These are phyloP conservation scores for Talaromyces piceae DNA, from an alignment of 2,329 filamentous ascomycete genomes.

Conservation along the genomic window DNA sequence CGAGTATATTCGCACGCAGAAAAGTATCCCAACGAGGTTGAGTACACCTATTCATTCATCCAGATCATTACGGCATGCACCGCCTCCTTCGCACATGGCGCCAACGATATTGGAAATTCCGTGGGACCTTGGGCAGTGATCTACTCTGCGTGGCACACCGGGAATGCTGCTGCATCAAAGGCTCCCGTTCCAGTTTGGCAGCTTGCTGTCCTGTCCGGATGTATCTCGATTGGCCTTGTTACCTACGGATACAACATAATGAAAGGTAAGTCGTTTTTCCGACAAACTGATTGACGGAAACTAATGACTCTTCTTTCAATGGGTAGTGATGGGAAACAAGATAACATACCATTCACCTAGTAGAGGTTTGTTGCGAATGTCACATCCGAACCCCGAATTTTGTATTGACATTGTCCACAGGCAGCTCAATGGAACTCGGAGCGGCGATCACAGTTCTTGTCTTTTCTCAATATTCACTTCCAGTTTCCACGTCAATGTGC, in stretches of 20 bases:
- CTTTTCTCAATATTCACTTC: constrained; percentile 67
- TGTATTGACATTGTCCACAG: neutral
- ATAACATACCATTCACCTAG: constrained; percentile 62
- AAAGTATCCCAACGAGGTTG: constrained; percentile 64
- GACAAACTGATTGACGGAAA: constrained; percentile 12
- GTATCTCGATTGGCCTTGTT: constrained; percentile 46
- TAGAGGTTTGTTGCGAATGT: constrained; percentile 29
- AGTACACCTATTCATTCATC: constrained; percentile 52
- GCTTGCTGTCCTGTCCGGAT: constrained; percentile 8
- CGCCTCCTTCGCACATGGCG: constrained; percentile 55
- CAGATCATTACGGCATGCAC: constrained; percentile 48
- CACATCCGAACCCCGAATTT: neutral
- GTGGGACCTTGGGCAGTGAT: constrained; percentile 64
- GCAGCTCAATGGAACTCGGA: constrained; percentile 71
- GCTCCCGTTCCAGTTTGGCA: constrained; percentile 64
- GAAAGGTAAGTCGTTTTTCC: constrained; percentile 51
- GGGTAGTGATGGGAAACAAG: constrained; percentile 69
- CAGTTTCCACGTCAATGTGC: constrained; percentile 71
- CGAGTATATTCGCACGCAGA: constrained; percentile 43
- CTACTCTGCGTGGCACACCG: constrained; percentile 60
- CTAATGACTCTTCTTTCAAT: constrained; percentile 15
- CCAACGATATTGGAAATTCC: constrained; percentile 69
- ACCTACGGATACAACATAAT: constrained; percentile 81
- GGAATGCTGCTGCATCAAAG: constrained; percentile 49
- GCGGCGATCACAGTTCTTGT: constrained; percentile 68